Conservation (phyloP, 148 eudicot species). For the Diospyros kaki region DNA sequence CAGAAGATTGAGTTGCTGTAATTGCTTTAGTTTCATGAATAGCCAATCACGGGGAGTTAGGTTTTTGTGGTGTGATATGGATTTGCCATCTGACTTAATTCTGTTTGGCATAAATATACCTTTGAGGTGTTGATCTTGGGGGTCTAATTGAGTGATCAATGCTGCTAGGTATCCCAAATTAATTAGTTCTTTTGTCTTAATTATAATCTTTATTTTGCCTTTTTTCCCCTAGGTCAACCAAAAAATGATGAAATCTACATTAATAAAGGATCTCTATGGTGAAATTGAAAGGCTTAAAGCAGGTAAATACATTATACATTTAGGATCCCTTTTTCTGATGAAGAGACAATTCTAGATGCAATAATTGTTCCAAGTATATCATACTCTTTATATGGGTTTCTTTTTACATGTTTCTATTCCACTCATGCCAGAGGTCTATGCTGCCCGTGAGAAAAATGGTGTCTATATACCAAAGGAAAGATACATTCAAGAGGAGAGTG, state of each 20-base stretch:
- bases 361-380: too few relatives aligned
- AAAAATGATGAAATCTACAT: slow-evolving; percentile 91
- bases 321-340: not conserved
- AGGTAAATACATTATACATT: slow-evolving; percentile 35
- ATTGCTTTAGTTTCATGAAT: not conserved
- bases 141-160: not conserved
- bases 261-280: slow-evolving; percentile 86
- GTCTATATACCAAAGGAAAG: slow-evolving; percentile 85
- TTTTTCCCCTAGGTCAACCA: slow-evolving; percentile 59
- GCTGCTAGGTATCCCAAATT: too few relatives aligned
- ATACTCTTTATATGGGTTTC: not conserved
- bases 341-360: not conserved
- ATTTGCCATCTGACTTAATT: not conserved
- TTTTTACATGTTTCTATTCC: too few relatives aligned
- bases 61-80: not conserved
- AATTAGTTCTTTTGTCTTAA: not conserved
- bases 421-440: slow-evolving; percentile 64
- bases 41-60: not conserved
- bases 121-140: not conserved
- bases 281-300: slow-evolving; percentile 87
- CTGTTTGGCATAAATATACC: not conserved
- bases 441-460: slow-evolving; percentile 80
- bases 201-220: not conserved
- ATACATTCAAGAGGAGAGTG: slow-evolving; percentile 79
- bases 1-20: not conserved